These are phyloP conservation scores for Eucalyptus viminalis DNA, from an alignment of 345 rosid species.

Conservation along the genomic window DNA sequence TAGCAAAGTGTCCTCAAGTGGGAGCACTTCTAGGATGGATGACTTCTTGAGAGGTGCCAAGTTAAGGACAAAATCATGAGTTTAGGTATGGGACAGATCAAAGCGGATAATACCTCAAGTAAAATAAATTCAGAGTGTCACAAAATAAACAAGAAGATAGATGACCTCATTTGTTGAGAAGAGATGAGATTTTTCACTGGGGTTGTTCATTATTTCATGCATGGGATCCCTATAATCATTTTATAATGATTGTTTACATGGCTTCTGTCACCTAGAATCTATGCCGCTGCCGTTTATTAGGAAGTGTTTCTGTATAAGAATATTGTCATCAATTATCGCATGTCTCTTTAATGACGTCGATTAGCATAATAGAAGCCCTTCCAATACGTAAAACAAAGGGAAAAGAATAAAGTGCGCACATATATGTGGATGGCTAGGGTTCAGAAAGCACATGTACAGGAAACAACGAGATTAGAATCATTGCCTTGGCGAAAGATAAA, in stretches of 20 bases:
- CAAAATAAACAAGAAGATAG: not conserved
- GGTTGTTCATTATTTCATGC: not conserved
- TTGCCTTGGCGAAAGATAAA: not conserved
- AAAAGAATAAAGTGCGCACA: not conserved
- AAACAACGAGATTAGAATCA: not conserved
- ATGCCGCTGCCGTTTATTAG: not conserved
- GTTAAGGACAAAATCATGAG: too few species aligned
- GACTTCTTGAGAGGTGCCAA: too few species aligned
- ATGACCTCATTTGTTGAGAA: not conserved
- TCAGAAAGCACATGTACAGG: not conserved
- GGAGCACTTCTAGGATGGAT: too few species aligned
- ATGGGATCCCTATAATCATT: not conserved
- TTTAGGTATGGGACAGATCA: too few species aligned
- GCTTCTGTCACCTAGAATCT: not conserved
- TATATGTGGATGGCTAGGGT: not conserved
- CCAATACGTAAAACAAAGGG: not conserved
- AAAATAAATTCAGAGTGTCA: not conserved
- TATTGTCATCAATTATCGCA: not conserved
- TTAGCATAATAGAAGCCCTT: not conserved
- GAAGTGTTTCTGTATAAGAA: not conserved
- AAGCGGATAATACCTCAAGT: too few species aligned
- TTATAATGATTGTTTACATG: not conserved
- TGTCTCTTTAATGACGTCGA: not conserved
- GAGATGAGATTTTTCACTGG: not conserved
- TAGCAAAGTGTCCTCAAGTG: too few species aligned